A percentile compares a stretch with the other conserved stretches of the same genome.
Evolutionary conservation across 2,329 filamentous ascomycete genomes (phyloP).

Genomic region (Pestalotiopsis sp.): DNA sequence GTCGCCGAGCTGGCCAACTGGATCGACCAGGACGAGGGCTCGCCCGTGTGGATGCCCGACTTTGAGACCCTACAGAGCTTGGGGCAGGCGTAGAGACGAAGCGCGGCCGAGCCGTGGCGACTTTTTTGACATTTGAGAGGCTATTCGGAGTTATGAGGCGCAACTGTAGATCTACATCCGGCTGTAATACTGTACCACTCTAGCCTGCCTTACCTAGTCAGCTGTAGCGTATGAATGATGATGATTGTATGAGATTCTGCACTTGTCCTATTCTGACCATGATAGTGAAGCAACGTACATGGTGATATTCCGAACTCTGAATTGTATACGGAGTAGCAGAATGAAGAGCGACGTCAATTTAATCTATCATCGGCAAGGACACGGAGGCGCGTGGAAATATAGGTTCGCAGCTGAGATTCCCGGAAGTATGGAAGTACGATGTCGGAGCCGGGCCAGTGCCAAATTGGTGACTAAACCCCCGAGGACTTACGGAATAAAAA

Average conservation of each 20-base stretch:
- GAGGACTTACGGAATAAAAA: not conserved
- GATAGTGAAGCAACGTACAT: not conserved
- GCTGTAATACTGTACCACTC: not conserved
- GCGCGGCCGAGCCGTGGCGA: no score
- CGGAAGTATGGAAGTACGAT: not conserved
- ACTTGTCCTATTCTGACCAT: not conserved
- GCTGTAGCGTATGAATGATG: not conserved
- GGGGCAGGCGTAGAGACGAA: not conserved
- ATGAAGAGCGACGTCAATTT: not conserved
- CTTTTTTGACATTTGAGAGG: not conserved
- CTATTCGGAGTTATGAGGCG: no score
- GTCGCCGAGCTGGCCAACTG: constrained; percentile 30
- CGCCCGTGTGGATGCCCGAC: constrained; percentile 30
- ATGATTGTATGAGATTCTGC: not conserved
- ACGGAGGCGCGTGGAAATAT: not conserved
- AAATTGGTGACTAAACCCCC: not conserved
- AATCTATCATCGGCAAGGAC: not conserved
- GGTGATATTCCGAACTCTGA: not conserved
- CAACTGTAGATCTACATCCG: not conserved
- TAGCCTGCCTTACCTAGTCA: not conserved
- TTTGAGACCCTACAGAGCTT: constrained; percentile 29
- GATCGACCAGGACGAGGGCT: constrained; percentile 29
- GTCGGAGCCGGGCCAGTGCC: not conserved
- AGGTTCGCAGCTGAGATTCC: not conserved
- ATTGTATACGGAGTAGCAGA: no score